Evolutionary conservation across 2,329 filamentous ascomycete species (phyloP), one percentile per base, ranked within the genome.

Genomic region (Colletotrichum orchidophilum): DNA sequence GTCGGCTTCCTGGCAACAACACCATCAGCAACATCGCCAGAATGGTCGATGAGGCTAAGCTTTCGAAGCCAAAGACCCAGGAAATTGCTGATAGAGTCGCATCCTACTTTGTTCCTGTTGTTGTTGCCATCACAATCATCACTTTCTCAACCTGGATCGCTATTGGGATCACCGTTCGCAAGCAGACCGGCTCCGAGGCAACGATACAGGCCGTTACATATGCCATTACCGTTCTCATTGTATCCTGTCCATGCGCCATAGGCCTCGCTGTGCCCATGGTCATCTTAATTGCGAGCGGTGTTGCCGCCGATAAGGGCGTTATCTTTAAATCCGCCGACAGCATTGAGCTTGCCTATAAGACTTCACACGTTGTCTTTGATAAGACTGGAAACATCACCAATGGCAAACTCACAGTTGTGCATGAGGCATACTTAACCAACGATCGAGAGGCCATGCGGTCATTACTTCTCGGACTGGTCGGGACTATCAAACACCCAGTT

Each of bases 171-270:
- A 72, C 73, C 0, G 75, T 84, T 7, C 82, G 80, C 2, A 67
- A 78, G 0, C 75, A 85, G 24, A 74, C 75, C 0, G 88, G 86
- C 18, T 81, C 83, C 0, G 81, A 86, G 54, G 88, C 91, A 1
- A 81, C 85, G 0, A 84, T 89, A 1, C 82, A 86, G 24, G 92
- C 93, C 0, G 87, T 94, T 54, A 94, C 91, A 0, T 95, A 93
- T 70, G 86, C 90, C 1, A 93, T 96, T 66, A 87, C 93, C 0
- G 91, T 92, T 0, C 85, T 94, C 3, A 90, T 93, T 18, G 89
- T 96, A 0, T 94, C 93, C 0, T 96, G 93, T 74, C 93, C 94
- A 0, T 96, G 93, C 66, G 93, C 93, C 0, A 89, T 96, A 54
- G 93, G 92, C 0, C 84, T 88, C 0, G 92, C 92, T 0, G 92